Evolutionary conservation across 306 rosid species (phyloP).

Genomic region (Psophocarpus tetragonolobus): DNA sequence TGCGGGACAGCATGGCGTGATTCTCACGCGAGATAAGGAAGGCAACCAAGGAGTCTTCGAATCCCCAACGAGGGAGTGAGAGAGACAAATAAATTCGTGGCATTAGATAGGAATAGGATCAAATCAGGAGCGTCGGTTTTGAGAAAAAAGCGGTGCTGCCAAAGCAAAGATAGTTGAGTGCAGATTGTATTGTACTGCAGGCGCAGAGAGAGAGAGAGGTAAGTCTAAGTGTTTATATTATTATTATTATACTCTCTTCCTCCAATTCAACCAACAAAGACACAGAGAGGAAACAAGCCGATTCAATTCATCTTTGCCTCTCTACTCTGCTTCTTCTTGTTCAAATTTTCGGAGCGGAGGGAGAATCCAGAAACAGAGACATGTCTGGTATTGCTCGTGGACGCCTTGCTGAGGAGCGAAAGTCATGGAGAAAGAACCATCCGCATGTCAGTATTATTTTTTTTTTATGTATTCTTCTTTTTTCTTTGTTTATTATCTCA

Average conservation of each 20-base stretch:
- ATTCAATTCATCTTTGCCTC: background rate
- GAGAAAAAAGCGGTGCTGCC: background rate
- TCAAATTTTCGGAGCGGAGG: background rate
- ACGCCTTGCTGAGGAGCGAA: conserved; percentile 90
- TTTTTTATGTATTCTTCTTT: background rate
- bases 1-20: conserved; percentile 30
- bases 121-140: conserved; percentile 28
- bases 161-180: background rate
- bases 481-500: background rate
- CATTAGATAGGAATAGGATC: background rate
- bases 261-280: background rate
- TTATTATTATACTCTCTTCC: too few relatives aligned
- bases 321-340: background rate
- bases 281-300: background rate
- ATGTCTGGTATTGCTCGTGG: conserved; percentile 92
- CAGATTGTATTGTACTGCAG: background rate
- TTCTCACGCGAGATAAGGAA: conserved; percentile 32
- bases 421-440: conserved; percentile 97
- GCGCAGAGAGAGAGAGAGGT: background rate
- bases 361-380: conserved; percentile 29
- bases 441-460: conserved; percentile 68
- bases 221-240: background rate
- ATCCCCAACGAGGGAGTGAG: background rate
- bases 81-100: background rate
- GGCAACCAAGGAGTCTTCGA: background rate